Conservation (phyloP, 2,329 filamentous ascomycete species). For the Phialophora verrucosa region DNA sequence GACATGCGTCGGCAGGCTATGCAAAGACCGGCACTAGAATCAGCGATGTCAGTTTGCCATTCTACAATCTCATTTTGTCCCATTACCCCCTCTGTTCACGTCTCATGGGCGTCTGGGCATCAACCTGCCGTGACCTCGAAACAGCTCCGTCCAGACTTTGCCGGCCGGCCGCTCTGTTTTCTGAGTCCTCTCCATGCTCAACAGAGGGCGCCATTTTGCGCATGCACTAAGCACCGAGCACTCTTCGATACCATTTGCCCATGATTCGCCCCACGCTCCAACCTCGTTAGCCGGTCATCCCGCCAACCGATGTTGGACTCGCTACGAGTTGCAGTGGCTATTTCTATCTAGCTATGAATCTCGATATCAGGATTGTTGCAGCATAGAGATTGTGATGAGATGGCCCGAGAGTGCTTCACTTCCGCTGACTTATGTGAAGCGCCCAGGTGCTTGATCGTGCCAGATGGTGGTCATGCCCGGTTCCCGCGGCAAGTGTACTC, state of each 20-base stretch:
- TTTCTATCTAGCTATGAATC: neutral
- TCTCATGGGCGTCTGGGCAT: neutral
- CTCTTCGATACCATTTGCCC: neutral
- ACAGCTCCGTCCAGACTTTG: neutral
- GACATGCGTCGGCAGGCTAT: neutral
- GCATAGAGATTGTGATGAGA: neutral
- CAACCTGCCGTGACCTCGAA: neutral
- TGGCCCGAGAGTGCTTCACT: neutral
- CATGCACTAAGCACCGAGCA: neutral
- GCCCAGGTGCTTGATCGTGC: neutral
- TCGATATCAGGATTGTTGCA: neutral
- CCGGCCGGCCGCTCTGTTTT: neutral
- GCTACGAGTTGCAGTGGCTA: neutral
- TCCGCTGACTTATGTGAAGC: neutral
- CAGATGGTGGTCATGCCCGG: neutral
- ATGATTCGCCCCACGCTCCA: neutral
- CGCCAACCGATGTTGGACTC: neutral
- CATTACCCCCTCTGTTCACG: neutral
- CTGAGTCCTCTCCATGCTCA: neutral
- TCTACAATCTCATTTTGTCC: constrained; percentile 4
- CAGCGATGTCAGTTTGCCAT: constrained; percentile 3
- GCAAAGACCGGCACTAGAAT: neutral
- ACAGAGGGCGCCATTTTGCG: neutral
- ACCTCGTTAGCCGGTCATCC: neutral
- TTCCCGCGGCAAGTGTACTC: constrained; percentile 8